Conservation (phyloP, 345 rosid genomes). For the Camelina neglecta region DNA sequence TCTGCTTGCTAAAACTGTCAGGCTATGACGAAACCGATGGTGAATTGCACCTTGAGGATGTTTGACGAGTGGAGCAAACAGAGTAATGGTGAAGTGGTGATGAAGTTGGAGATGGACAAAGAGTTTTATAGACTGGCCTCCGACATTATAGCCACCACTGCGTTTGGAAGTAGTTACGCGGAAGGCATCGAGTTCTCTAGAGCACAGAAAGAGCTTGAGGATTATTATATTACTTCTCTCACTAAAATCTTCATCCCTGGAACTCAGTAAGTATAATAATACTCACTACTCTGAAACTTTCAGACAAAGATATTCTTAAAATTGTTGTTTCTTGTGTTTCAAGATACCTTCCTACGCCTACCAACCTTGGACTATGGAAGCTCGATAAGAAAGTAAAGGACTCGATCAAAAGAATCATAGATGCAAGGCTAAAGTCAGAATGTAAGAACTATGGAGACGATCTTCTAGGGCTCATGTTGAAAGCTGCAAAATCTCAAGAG, state of each 20-base stretch:
- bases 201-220: constrained; percentile 45
- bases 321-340: neutral
- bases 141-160: constrained; percentile 50
- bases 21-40: constrained; percentile 40
- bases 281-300: neutral
- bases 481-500: constrained; percentile 21
- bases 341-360: constrained; percentile 52
- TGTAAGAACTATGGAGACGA: constrained; percentile 37
- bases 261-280: constrained; percentile 34
- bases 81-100: constrained; percentile 1
- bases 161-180: constrained; percentile 50
- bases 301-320: neutral
- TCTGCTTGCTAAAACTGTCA: neutral
- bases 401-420: constrained; percentile 34
- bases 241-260: constrained; percentile 45
- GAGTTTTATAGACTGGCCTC: constrained; percentile 46
- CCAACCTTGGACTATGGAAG: constrained; percentile 48
- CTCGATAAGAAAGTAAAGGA: constrained; percentile 46
- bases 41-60: constrained; percentile 20
- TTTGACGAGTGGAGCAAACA: constrained; percentile 46
- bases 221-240: constrained; percentile 8
- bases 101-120: constrained; percentile 29
- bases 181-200: constrained; percentile 46
- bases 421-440: constrained; percentile 25
- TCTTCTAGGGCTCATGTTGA: constrained; percentile 47